Conservation (phyloP, 176 grass and related monocot species). For the Ensete glaucum region DNA sequence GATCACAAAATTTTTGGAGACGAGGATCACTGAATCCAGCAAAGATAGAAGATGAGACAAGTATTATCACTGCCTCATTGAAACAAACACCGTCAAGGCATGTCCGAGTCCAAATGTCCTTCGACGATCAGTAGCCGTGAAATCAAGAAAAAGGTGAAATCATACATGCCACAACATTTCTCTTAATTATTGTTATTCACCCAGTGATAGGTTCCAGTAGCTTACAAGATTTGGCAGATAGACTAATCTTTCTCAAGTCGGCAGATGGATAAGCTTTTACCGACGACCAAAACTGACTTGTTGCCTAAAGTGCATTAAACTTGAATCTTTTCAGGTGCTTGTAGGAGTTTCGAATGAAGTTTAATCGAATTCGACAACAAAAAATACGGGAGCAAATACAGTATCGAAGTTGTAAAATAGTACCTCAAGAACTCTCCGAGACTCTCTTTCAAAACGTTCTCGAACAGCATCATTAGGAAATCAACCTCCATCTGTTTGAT, state of each 20-base stretch:
- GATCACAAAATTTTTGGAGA: too few relatives aligned
- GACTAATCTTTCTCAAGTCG: too few relatives aligned
- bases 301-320: not conserved
- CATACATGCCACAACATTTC: not conserved
- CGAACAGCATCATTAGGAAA: conserved; percentile 50
- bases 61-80: not conserved
- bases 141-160: not conserved
- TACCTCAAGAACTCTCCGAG: conserved; percentile 45
- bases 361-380: not conserved
- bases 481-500: conserved; percentile 47
- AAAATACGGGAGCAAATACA: not conserved
- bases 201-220: not conserved
- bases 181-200: not conserved
- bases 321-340: not conserved
- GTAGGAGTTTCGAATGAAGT: not conserved
- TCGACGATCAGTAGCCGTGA: not conserved
- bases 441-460: conserved; percentile 32
- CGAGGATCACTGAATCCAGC: too few relatives aligned
- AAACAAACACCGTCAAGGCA: not conserved
- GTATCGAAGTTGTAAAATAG: too few relatives aligned
- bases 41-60: not conserved
- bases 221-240: not conserved
- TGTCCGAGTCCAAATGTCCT: not conserved
- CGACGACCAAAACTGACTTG: too few relatives aligned
- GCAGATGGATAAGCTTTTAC: too few relatives aligned